Conservation (phyloP, 768 basidiomycete genomes). For the Obba rivulosa region DNA sequence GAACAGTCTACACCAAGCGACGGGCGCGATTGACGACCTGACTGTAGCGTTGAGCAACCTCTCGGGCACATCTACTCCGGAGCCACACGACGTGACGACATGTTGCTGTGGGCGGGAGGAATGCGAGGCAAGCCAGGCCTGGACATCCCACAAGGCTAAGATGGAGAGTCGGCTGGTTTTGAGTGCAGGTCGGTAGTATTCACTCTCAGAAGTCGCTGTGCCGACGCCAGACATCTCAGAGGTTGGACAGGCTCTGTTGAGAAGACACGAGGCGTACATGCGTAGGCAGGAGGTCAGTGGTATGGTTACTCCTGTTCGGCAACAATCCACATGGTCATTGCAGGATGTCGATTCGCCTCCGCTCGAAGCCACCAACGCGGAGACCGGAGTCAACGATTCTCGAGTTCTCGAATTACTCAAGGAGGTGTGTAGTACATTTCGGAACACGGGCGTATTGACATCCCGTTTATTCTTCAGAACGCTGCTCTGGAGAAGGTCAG, state of each 20-base stretch:
- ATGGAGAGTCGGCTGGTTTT: conserved; percentile 75
- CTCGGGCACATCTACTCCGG: conserved; percentile 72
- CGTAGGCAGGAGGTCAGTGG: conserved; percentile 60
- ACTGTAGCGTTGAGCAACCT: conserved; percentile 68
- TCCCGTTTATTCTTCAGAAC: conserved; percentile 14
- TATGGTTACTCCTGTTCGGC: background rate
- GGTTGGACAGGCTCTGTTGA: conserved; percentile 84
- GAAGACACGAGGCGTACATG: conserved; percentile 83
- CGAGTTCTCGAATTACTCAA: conserved; percentile 22
- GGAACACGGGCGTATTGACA: background rate
- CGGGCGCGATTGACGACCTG: conserved; percentile 68
- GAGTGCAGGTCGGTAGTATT: conserved; percentile 67
- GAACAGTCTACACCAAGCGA: conserved; percentile 25
- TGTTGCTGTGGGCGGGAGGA: conserved; percentile 68
- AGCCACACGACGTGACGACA: conserved; percentile 41
- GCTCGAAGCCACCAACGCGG: background rate
- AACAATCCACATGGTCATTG: too few relatives aligned
- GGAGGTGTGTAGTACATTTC: conserved; percentile 13
- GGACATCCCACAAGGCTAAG: conserved; percentile 60
- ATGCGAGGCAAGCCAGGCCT: conserved; percentile 59
- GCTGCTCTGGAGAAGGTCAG: conserved; percentile 23
- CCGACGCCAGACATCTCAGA: conserved; percentile 37
- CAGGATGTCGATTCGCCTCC: background rate
- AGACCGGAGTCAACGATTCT: conserved; percentile 6
- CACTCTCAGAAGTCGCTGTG: conserved; percentile 2